Base-by-base conservation (phyloP, 2,329 filamentous ascomycete species). In the Exophiala lecanii-corni region DNA sequence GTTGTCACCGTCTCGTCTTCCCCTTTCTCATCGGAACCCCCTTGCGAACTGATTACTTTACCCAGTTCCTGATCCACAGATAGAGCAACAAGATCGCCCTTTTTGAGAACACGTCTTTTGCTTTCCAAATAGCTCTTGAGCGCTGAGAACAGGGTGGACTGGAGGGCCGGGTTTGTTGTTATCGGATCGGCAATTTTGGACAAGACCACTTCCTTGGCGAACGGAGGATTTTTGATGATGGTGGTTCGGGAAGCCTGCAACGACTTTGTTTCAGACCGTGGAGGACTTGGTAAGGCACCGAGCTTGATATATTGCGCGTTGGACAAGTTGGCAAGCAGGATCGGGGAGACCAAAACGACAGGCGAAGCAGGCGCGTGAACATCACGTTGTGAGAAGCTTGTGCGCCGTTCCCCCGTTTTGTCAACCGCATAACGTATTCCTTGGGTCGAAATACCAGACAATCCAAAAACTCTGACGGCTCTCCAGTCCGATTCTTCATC, bases 61-160 rank as follows among this genome's bases (percentile, higher is more conserved):
- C 89, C 91, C 2, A 97, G 74, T 39, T 82, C 80, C 40, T 89
- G 86, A 58, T 98, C 91, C 19, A 98, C 82, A 2, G 88, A 82
- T 9, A 98, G 84, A 13, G 86, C 89, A 41, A 98, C 82, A 9
- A 96, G 68, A 64, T 98, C 92, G 2, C 89, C 91, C 30, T 79
- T 82, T 58, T 89, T 89, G 28, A 97, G 78, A 9, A 97, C 76
- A 3, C 92, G 80, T 43, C 84, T 78, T 56, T 85, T 87, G 42
- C 79, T 79, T 53, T 94, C 85, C 62, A 98, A 96, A 60, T 96
- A 84, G 28, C 81, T 80, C 62, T 96, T 96, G 31, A 98, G 66
- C 0, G 87, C 89, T 13, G 86, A 82, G 55, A 97, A 82, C 3
- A 97, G 76, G 3, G 86, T 86, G 5, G 87, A 86, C 59, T 97